Base-by-base conservation (phyloP, 139 green algal species). In the Picochlorum costavermella region DNA sequence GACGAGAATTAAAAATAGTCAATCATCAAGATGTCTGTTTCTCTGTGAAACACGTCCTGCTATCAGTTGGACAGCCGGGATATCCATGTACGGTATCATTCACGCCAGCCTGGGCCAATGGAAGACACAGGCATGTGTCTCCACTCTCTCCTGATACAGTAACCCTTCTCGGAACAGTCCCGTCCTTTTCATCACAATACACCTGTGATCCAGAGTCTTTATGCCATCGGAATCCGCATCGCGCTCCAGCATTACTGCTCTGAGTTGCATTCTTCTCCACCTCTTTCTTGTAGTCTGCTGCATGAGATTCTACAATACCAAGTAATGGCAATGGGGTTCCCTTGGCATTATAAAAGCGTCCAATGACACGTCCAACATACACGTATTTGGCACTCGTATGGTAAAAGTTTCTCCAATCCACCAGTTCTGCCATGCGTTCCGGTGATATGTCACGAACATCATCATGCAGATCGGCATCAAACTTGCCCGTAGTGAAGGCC, bases 401-500 rank as follows among this genome's bases (percentile, higher is more conserved):
- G 28, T 83, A 90, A 60, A 90, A 90, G 29, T 73, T 66, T 20
- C 72, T 53, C 83, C 83, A 90, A 20, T 75, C 51, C 4, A 81
- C 58, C 43, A 90, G 61, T 3, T 64, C 66, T 12, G 58, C 60
- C 40, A 64, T 61, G 44, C 84, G 61, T 64, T 89, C 79, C 9
- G 56, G 48, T 3, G 36, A 70, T 31, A 90, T 72, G 30, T 73
- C 74, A 1, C 20, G 56, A 10, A 88, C 63, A 23, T 85, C 68
- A 51, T 88, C 82, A 4, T 56, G 77, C n/a, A 86, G 25, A 59
- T 88, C 80, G 12, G 51, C 57, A 20, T 56, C 31, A 45, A 88
- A 89, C 50, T 87, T 74, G 29, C 82, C 74, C 55, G 71, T 78
- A 60, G 79, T 51, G 49, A 73, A 88, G 2, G 82, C 67, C 16